Evolutionary conservation across 371 early-diverging fungal genomes (phyloP), one percentile per base, ranked within the genome.

Genomic region (Amoeboaphelidium protococcarum): DNA sequence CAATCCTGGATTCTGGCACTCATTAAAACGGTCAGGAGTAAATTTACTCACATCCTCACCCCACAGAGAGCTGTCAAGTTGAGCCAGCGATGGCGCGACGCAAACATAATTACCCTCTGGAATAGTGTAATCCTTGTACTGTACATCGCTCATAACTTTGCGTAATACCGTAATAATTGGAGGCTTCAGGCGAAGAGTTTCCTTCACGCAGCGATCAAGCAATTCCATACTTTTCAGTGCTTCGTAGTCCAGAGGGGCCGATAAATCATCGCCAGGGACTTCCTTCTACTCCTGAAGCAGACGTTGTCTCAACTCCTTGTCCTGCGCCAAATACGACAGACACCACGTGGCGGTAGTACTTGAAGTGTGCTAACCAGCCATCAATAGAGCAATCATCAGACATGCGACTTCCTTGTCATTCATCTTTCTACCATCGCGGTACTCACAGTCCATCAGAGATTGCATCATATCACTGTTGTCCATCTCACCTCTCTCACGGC

Each of bases 291-390:
- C 82, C 41, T 64, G 59, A 47, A 69, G 68, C 43, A 79, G 57
- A 16, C 69, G 67, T 50, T 56, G 58, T 40, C 47, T 50, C 20
- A 44, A 40, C 1, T 79, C 67, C 41, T 84, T 85, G 46, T 74
- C 66, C 41, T 69, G 62, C 22, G 95, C 89, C 46, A 94, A 61
- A 61, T 81, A 78, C 46, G 86, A 66, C 13, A 90, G 56, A 13
- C 82, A 72, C 95, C 95, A 94, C 26, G 87, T 74, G 13, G 76
- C 67, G 20, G 92, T 89, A 22, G 95, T 86, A 13, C 90, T 82
- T 21, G 72, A 72, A 2, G 95, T 91, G 64, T 94, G 95, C 62
- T 91, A 91, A 19, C 95, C 95, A 41, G 85, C 95, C 72, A 94
- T 82, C 26, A 91, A 67, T 41, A 82, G 59, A 21, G 92, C 92